Evolutionary conservation across 805 yeast species (phyloP), one percentile per base, ranked within the genome.

Genomic region (Brettanomyces custersianus): DNA sequence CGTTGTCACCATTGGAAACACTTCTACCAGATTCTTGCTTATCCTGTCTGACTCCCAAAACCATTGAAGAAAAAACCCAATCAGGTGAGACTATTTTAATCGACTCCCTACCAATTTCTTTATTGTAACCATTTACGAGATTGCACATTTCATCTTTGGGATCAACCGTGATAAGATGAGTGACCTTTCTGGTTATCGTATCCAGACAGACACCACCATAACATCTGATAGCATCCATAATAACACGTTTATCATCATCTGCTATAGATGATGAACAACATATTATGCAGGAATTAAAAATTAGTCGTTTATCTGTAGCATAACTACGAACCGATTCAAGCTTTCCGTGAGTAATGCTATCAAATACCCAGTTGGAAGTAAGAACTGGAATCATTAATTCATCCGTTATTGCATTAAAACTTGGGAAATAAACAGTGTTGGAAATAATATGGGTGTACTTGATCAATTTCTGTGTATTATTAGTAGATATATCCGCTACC

Each of bases 141-240:
- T 41, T 43, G 22, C 47, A 71, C 40, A 75, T 75, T 36, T 75
- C 82, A 37, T 74, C 72, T 3, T 71, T 55, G 24, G 59, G 51
- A 42, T 72, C 73, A 4, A 56, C 50, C 0, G 90, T 72, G 16
- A 90, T 62, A 24, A 86, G 65, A 63, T 90, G 96, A 0, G 96
- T 84, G 2, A 94, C 83, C 43, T 70, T 72, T 36, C 70, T 70
- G 7, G 85, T 77, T 21, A 88, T 61, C 9, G 62, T 62, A 40
- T 79, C 80, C 28, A 74, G 60, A 48, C 65, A 76, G 16, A 31
- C 19, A 3, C 95, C 97, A 2, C 96, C 97, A 40, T 83, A 66
- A 1, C 83, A 77, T 16, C 71, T 57, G 3, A 80, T 80, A 0
- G 81, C 84, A 5, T 77, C 78, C 43, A 75, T 70, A 12, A 84